phyloP scores from a whole-genome alignment of 2,329 filamentous ascomycete genomes.

The Botrytis deweyae region DNA sequence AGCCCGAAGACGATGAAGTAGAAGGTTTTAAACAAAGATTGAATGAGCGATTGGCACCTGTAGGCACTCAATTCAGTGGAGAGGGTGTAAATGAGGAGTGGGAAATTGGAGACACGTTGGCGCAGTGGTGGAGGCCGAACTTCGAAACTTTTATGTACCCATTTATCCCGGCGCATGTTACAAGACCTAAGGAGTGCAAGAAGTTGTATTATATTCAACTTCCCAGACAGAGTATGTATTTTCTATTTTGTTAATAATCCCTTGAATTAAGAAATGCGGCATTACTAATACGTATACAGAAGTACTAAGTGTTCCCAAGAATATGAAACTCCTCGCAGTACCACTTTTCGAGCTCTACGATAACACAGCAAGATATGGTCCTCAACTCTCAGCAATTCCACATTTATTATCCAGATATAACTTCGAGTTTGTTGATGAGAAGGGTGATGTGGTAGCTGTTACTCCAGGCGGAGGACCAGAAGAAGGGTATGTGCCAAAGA shows the following conservation, averaged over 20 bases:
- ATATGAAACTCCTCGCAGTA: constrained; percentile 98
- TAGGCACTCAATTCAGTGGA: constrained; percentile 76
- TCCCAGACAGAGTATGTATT: constrained; percentile 75
- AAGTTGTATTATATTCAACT: constrained; percentile 98
- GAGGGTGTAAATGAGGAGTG: constrained; percentile 90
- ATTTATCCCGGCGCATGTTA: constrained; percentile 94
- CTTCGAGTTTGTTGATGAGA: constrained; percentile 95
- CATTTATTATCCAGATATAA: constrained; percentile 94
- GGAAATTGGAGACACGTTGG: constrained; percentile 91
- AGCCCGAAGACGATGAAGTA: constrained; percentile 85
- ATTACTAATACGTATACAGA: constrained; percentile 52
- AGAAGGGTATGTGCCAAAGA: constrained; percentile 57
- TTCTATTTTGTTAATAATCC: neutral
- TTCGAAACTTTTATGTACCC: constrained; percentile 99
- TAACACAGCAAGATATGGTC: constrained; percentile 91
- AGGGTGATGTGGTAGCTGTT: constrained; percentile 79
- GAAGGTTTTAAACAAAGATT: constrained; percentile 91
- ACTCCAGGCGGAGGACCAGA: constrained; percentile 70
- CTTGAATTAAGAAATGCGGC: neutral
- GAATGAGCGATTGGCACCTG: constrained; percentile 89
- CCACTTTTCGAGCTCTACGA: constrained; percentile 98
- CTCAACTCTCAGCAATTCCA: constrained; percentile 93
- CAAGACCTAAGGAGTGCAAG: constrained; percentile 97
- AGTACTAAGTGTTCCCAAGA: constrained; percentile 94
- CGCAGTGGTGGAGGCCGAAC: constrained; percentile 98